A percentile compares a stretch with the other conserved stretches of the same genome.
Evolutionary conservation across 176 grass and related monocot genomes (phyloP).

Genomic region (Bromus sterilis): DNA sequence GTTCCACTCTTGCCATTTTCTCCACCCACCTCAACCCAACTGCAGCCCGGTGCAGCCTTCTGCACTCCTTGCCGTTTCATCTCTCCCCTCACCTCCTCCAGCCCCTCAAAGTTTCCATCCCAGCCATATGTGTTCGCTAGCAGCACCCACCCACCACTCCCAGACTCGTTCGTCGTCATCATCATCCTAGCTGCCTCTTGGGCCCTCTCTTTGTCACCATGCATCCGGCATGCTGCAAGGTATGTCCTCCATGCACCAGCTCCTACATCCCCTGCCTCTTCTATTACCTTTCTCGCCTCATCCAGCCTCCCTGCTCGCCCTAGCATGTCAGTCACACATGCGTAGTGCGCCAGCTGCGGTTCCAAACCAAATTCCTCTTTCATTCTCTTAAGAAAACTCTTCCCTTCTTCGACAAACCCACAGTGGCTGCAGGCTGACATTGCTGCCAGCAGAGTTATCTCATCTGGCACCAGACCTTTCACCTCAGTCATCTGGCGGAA

Average conservation of each 20-base stretch:
- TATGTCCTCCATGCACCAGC: constrained; percentile 51
- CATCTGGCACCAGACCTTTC: constrained; percentile 35
- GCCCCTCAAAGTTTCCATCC: constrained; percentile 42
- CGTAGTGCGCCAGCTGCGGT: constrained; percentile 45
- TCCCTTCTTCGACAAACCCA: constrained; percentile 51
- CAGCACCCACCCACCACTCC: constrained; percentile 41
- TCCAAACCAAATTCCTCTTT: constrained; percentile 46
- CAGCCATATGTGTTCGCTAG: constrained; percentile 41
- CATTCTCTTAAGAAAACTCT: constrained; percentile 28
- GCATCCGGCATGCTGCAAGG: constrained; percentile 51
- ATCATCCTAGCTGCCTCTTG: constrained; percentile 40
- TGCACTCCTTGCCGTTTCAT: constrained; percentile 40
- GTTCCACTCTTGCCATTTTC: constrained; percentile 16
- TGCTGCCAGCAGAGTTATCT: constrained; percentile 42
- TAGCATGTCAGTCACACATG: constrained; percentile 51
- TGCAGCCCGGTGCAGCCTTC: constrained; percentile 41
- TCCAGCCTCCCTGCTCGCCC: constrained; percentile 49
- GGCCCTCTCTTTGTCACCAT: constrained; percentile 39
- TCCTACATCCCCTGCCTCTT: constrained; percentile 31
- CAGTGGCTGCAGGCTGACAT: constrained; percentile 55
- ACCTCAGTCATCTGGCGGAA: constrained; percentile 40
- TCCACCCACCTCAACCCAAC: constrained; percentile 36
- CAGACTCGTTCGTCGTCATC: constrained; percentile 14
- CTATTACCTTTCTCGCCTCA: constrained; percentile 32
- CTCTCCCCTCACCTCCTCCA: constrained; percentile 42